A percentile compares a stretch with the other conserved stretches of the same genome.
Conservation (phyloP, 371 early-diverging fungal genomes). For the Paraphysoderma sedebokerense region DNA sequence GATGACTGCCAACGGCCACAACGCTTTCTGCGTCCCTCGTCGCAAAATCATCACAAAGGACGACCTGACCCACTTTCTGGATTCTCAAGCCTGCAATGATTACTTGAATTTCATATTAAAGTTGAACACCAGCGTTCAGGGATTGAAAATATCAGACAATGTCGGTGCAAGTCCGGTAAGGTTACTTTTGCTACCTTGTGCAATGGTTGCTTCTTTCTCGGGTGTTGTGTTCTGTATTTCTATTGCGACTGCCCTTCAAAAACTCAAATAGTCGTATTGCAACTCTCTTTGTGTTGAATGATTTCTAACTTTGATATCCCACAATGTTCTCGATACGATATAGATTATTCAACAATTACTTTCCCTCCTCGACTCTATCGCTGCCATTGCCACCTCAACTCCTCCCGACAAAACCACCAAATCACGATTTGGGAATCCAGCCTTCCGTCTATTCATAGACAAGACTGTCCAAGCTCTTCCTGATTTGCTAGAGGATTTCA, state of each 20-base stretch:
- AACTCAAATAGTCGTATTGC: no score
- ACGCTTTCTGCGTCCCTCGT: conserved; percentile 19
- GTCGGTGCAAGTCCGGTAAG: conserved; percentile 28
- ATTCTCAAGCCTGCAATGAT: conserved; percentile 39
- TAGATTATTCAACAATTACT: conserved; percentile 41
- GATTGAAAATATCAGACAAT: conserved; percentile 31
- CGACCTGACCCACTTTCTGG: conserved; percentile 59
- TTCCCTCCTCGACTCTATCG: conserved; percentile 37
- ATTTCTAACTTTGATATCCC: no score
- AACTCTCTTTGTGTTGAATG: no score
- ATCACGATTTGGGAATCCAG: conserved; percentile 80
- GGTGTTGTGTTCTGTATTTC: background rate
- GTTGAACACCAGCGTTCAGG: conserved; percentile 52
- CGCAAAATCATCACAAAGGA: conserved; percentile 67
- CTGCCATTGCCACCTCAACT: conserved; percentile 39
- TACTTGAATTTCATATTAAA: conserved; percentile 45
- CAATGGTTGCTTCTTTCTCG: background rate
- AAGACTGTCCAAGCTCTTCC: conserved; percentile 22
- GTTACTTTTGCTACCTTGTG: background rate
- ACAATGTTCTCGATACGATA: no score
- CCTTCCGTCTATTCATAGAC: conserved; percentile 68
- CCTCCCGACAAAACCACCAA: conserved; percentile 58
- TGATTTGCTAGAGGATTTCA: conserved; percentile 20
- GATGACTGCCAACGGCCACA: no score
- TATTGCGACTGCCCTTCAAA: no score